These are phyloP conservation scores for Plasmodium malariae DNA, from an alignment of 169 alveolate genomes.

Conservation along the genomic window DNA sequence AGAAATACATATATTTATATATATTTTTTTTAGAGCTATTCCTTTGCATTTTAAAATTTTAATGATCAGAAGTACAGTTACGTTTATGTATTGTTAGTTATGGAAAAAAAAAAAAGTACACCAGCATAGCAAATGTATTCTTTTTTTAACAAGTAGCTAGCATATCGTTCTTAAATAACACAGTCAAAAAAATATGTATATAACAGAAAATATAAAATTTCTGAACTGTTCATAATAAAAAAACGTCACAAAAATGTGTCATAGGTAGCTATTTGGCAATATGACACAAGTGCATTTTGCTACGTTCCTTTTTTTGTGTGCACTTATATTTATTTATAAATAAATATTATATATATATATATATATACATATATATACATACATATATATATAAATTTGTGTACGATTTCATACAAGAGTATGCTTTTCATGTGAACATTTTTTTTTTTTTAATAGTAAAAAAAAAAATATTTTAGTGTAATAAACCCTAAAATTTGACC, in stretches of 20 bases:
- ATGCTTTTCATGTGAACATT: neutral
- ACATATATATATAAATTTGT: neutral
- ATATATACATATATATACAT: neutral
- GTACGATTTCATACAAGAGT: too few relatives aligned
- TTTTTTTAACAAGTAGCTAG: conserved; percentile 26
- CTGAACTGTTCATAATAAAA: conserved; percentile 24
- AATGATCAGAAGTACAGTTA: conserved; percentile 54
- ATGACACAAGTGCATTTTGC: neutral
- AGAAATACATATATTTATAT: neutral
- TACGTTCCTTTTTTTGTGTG: conserved; percentile 12
- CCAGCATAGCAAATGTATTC: conserved; percentile 25
- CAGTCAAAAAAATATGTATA: neutral
- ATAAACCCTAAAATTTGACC: neutral
- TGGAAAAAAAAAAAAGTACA: conserved; percentile 30
- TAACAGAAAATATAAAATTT: neutral
- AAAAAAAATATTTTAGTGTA: neutral
- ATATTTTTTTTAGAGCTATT: conserved; percentile 30
- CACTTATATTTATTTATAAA: neutral
- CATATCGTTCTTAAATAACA: neutral
- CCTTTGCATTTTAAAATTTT: conserved; percentile 1
- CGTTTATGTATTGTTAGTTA: neutral
- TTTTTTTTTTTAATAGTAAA: neutral
- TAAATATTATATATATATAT: neutral
- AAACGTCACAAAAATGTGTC: neutral
- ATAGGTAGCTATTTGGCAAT: neutral